A percentile compares a stretch with the other conserved stretches of the same genome.
These are phyloP conservation scores for Curvularia sp. DNA, from an alignment of 2,329 filamentous ascomycete genomes.

Conservation along the genomic window DNA sequence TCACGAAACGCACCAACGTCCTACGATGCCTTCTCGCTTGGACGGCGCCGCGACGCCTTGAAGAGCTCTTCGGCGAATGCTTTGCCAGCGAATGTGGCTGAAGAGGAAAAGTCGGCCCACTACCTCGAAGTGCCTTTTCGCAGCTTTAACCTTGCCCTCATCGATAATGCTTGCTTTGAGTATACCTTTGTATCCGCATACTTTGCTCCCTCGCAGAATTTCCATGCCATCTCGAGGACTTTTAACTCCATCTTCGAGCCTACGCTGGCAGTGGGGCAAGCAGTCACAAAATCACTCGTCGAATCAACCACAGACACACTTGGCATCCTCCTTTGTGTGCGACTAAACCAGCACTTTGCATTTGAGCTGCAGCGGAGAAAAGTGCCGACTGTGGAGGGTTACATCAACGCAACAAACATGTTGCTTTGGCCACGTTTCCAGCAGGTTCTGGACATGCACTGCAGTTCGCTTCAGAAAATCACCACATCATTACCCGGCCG, in stretches of 20 bases:
- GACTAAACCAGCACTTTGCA: conserved; percentile 90
- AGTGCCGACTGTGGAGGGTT: conserved; percentile 85
- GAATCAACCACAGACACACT: conserved; percentile 82
- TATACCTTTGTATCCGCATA: conserved; percentile 93
- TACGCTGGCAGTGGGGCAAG: conserved; percentile 82
- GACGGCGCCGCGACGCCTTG: conserved; percentile 83
- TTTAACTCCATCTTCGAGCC: conserved; percentile 90
- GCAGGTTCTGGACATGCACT: conserved; percentile 90
- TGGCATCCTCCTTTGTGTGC: conserved; percentile 87
- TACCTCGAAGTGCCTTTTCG: conserved; percentile 91
- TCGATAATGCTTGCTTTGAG: conserved; percentile 93
- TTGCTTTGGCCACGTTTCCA: conserved; percentile 96
- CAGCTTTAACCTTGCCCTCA: conserved; percentile 90
- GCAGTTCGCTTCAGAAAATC: conserved; percentile 77
- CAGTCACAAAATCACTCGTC: conserved; percentile 76
- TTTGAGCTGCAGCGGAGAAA: conserved; percentile 93
- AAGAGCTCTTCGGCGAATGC: conserved; percentile 76
- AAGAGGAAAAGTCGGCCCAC: conserved; percentile 85
- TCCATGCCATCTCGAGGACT: conserved; percentile 78
- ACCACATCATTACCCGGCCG: conserved; percentile 54
- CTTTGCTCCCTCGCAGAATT: conserved; percentile 79
- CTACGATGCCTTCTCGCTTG: conserved; percentile 89
- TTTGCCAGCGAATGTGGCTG: conserved; percentile 85
- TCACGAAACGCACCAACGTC: conserved; percentile 60
- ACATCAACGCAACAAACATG: conserved; percentile 96